phyloP scores from a whole-genome alignment of 495 filamentous ascomycete genomes.

The Hyaloscypha finlandica region DNA sequence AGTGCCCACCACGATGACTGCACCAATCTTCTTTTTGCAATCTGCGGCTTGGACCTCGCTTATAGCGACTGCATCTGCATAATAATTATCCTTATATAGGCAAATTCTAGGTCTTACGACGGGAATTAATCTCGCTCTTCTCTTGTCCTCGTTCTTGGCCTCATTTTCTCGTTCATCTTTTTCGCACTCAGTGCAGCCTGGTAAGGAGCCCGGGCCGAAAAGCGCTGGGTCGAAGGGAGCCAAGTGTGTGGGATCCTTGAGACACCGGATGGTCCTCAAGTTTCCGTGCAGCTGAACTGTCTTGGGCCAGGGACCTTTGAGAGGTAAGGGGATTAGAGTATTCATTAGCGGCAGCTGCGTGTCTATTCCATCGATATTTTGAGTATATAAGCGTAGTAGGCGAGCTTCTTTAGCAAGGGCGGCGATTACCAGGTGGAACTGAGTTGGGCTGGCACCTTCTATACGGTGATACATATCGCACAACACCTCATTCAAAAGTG shows the following conservation, averaged over 20 bases:
- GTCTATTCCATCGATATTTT: slow-evolving; percentile 24
- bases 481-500: not conserved
- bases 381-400: slow-evolving; percentile 16
- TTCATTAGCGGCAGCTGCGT: slow-evolving; percentile 8
- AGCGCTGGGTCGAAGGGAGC: slow-evolving; percentile 12
- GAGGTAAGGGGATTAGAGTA: slow-evolving; percentile 15
- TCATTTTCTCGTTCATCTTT: not conserved
- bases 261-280: slow-evolving; percentile 19
- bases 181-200: no score
- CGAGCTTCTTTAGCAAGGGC: slow-evolving; percentile 16
- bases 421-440: slow-evolving; percentile 9
- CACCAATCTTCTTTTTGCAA: slow-evolving; percentile 4
- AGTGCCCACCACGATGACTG: slow-evolving; percentile 20
- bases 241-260: slow-evolving; percentile 13
- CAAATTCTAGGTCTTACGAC: slow-evolving; percentile 17
- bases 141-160: slow-evolving; percentile 2
- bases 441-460: slow-evolving; percentile 13
- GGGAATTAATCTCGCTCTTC: not conserved
- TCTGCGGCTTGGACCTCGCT: slow-evolving; percentile 4
- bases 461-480: slow-evolving; percentile 17
- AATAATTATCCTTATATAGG: slow-evolving; percentile 19
- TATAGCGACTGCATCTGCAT: slow-evolving; percentile 17
- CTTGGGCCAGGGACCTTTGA: slow-evolving; percentile 14
- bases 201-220: not conserved
- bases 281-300: slow-evolving; percentile 17